Percentiles rank a stretch among this genome's conserved stretches.
phyloP scores from a whole-genome alignment of 2,329 filamentous ascomycete species.

The Pezicula neosporulosa region DNA sequence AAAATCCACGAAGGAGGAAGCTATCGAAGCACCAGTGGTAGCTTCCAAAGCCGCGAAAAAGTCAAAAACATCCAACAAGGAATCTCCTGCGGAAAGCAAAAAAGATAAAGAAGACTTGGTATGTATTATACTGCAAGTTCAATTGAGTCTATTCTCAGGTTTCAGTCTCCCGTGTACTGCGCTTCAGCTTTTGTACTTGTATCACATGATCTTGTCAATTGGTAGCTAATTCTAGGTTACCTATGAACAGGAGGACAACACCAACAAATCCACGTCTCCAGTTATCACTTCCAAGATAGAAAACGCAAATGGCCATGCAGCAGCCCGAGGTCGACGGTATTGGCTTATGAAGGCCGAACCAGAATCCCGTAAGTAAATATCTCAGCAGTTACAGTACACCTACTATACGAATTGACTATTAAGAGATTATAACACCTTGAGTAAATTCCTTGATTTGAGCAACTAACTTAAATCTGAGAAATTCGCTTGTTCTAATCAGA shows the following conservation, averaged over 20 bases:
- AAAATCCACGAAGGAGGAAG: conserved; percentile 9
- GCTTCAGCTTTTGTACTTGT: too few relatives aligned
- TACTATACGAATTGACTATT: too few relatives aligned
- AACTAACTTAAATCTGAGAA: too few relatives aligned
- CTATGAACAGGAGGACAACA: neutral
- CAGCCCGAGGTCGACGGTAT: conserved; percentile 43
- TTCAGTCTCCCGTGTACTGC: too few relatives aligned
- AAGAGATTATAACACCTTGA: too few relatives aligned
- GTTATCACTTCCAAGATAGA: neutral
- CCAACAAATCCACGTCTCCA: conserved; percentile 1
- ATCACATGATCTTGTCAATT: too few relatives aligned
- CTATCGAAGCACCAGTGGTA: conserved; percentile 3
- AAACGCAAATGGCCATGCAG: neutral
- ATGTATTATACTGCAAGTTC: too few relatives aligned
- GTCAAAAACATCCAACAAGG: conserved; percentile 5
- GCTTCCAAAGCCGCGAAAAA: conserved; percentile 1
- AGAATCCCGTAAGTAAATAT: conserved; percentile 60
- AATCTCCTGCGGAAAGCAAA: neutral
- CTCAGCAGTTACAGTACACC: too few relatives aligned
- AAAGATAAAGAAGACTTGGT: too few relatives aligned
- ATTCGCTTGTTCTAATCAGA: too few relatives aligned
- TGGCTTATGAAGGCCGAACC: conserved; percentile 90
- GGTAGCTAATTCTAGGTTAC: neutral
- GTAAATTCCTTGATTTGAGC: too few relatives aligned
- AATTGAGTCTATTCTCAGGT: too few relatives aligned